Base-by-base conservation (phyloP, 2,329 filamentous ascomycete species). In the Colletotrichum kahawae region DNA sequence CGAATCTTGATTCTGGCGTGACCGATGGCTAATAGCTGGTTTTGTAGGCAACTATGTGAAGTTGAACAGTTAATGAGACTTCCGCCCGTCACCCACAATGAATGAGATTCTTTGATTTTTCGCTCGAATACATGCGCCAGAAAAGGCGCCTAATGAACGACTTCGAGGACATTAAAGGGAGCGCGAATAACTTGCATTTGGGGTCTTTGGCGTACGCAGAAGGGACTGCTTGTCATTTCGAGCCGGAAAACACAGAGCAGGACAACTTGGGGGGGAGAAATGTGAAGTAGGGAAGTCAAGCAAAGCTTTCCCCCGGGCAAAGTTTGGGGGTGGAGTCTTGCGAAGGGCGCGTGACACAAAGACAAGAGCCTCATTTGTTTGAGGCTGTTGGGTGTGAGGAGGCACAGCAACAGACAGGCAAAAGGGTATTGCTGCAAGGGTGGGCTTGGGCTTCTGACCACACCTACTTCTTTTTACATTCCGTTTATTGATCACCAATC, bases 41-140 rank as follows among this genome's bases (percentile, higher is more conserved):
- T 54, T 34, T 31, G 10, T 62, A 90, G 88, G 88, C 73, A 90
- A 90, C 77, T 90, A 90, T 80, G 88, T 90, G 38, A 84, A 87
- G 78, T 65, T 88, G 48, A 83, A 83, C 56, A 81, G 82, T 78
- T 63, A 77, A 56, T 60, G 13, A 70, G 60, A 81, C 59, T 51
- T 21, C 4, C 70, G 51, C 29, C 38, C 38, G 14, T 31, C 57
- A 73, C 56, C 27, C 21, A 48, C 38, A 59, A 51, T 24, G 34
- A 68, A 43, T 24, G 64, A 68, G 24, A 31, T 68, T 62, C 36
- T 31, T 75, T 27, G 27, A 59, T 64, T 62, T 59, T 68, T 68
- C 18, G 56, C 43, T 34, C 57, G 31, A 56, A 75, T 67, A 75
- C 64, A 75, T 31, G 38, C 64, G 73, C 64, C n/a, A 51, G 13